These are phyloP conservation scores for Zygotorulaspora chibaensis DNA, from an alignment of 805 yeast species.

Conservation along the genomic window DNA sequence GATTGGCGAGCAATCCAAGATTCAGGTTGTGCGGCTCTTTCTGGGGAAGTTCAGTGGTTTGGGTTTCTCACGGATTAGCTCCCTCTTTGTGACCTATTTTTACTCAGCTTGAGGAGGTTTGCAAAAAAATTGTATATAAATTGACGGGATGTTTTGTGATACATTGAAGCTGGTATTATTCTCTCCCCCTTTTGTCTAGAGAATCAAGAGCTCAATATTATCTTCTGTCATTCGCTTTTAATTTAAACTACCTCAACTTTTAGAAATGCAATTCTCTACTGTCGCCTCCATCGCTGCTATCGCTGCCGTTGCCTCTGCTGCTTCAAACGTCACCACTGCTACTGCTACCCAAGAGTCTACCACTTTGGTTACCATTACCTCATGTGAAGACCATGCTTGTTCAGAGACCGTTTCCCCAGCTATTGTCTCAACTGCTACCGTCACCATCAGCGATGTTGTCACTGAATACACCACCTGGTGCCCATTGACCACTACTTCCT, in stretches of 20 bases:
- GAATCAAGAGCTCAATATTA: slow-evolving; percentile 20
- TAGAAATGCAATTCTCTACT: slow-evolving; percentile 41
- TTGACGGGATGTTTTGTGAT: slow-evolving; percentile 1
- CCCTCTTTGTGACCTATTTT: not conserved
- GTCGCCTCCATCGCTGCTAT: slow-evolving; percentile 37
- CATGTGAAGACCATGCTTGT: slow-evolving; percentile 35
- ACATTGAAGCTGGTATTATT: not conserved
- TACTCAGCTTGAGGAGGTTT: not conserved
- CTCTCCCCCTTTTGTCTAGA: slow-evolving; percentile 1
- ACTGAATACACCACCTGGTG: slow-evolving; percentile 38
- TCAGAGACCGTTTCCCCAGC: slow-evolving; percentile 34
- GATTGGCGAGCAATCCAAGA: not conserved
- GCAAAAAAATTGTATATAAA: slow-evolving; percentile 2
- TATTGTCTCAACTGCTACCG: slow-evolving; percentile 36
- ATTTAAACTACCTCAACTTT: slow-evolving; percentile 19
- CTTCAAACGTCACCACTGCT: slow-evolving; percentile 22
- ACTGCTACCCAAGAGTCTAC: slow-evolving; percentile 30
- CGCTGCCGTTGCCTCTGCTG: slow-evolving; percentile 32
- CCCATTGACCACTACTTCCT: slow-evolving; percentile 27
- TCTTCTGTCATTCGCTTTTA: slow-evolving; percentile 33
- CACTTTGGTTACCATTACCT: slow-evolving; percentile 37
- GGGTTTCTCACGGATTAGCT: not conserved
- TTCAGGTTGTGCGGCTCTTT: no score
- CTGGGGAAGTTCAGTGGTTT: not conserved
- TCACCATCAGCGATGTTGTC: slow-evolving; percentile 34